Evolutionary conservation across 176 grass and related monocot genomes (phyloP), one percentile per base, ranked within the genome.

Genomic region (Bromus sterilis): DNA sequence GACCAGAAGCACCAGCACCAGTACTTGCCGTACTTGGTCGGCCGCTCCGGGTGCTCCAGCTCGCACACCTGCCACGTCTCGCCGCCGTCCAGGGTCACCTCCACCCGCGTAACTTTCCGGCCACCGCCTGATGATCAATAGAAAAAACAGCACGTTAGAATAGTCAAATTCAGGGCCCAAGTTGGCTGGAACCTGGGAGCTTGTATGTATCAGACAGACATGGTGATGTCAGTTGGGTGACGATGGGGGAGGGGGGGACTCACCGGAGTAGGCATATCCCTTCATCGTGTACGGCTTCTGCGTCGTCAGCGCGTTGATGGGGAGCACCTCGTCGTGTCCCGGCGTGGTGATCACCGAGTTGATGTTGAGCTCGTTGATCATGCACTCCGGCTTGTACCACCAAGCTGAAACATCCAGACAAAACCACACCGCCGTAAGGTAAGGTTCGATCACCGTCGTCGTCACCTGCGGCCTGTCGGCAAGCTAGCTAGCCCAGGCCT

Each of bases 1-100:
- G 90, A 92, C 96, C 93, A 98, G 86, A 98, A 98, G 86, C 93
- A 93, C 95, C 95, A 98, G 85, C 95, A 98, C 95, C 95, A 98
- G 74, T 91, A 91, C 66, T 84, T 91, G 40, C 95, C 95, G 49
- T 89, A 98, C 75, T 89, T 93, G 61, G 36, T 91, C 1, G 95
- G 92, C 67, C 81, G 86, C 80, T 95, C 95, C 4, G 84, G 84
- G 74, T 88, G 88, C 25, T 95, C 77, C 1, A 98, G 75, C 2
- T 43, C 28, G 60, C 90, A 88, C 30, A 98, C 86, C 6, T 32
- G 84, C 92, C 95, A 98, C 0, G 82, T 91, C 70, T 93, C 82
- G 10, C 95, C 95, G 70, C 88, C 88, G 71, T 98, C 82, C 1
- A 98, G 64, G 6, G 95, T 98, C 69, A 95, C 63, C 79, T 98